These are phyloP conservation scores for Phoma sp. DNA, from an alignment of 2,329 filamentous ascomycete genomes.

Conservation along the genomic window DNA sequence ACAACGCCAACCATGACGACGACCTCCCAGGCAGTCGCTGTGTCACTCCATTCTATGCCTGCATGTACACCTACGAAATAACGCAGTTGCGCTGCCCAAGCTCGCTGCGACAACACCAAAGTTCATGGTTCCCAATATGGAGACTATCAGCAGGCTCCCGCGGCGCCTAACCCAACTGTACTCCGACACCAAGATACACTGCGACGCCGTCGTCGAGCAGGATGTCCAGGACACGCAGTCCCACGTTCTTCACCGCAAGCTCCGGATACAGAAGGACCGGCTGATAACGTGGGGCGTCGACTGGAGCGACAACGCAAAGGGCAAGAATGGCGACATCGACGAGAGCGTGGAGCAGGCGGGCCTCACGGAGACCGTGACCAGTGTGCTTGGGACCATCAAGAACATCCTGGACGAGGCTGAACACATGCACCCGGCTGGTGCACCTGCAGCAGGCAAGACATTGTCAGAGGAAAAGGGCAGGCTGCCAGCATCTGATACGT, in stretches of 20 bases:
- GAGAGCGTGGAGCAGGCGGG: slow-evolving; percentile 71
- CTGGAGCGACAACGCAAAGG: slow-evolving; percentile 72
- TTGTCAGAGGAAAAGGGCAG: slow-evolving; percentile 46
- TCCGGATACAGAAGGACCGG: slow-evolving; percentile 80
- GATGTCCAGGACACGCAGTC: slow-evolving; percentile 65
- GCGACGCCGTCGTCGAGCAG: slow-evolving; percentile 71
- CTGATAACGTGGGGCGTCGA: slow-evolving; percentile 80
- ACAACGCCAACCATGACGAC: slow-evolving; percentile 18
- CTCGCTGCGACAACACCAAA: slow-evolving; percentile 11
- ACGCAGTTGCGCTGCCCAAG: slow-evolving; percentile 19
- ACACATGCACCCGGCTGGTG: slow-evolving; percentile 66
- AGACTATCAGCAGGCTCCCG: slow-evolving; percentile 45
- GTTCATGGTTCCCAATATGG: slow-evolving; percentile 34
- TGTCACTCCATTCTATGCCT: slow-evolving; percentile 35
- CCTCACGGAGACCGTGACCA: slow-evolving; percentile 76
- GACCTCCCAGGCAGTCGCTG: slow-evolving; percentile 38
- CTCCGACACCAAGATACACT: slow-evolving; percentile 80
- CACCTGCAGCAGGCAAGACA: slow-evolving; percentile 39
- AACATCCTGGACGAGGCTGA: slow-evolving; percentile 80
- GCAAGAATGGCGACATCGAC: slow-evolving; percentile 71
- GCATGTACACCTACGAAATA: slow-evolving; percentile 13
- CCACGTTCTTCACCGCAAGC: slow-evolving; percentile 74
- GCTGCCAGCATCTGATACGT: slow-evolving; percentile 36
- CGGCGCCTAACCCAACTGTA: slow-evolving; percentile 66
- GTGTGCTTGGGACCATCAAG: slow-evolving; percentile 81